Conservation (phyloP, 257 asterid species). For the Capsicum chinense region DNA sequence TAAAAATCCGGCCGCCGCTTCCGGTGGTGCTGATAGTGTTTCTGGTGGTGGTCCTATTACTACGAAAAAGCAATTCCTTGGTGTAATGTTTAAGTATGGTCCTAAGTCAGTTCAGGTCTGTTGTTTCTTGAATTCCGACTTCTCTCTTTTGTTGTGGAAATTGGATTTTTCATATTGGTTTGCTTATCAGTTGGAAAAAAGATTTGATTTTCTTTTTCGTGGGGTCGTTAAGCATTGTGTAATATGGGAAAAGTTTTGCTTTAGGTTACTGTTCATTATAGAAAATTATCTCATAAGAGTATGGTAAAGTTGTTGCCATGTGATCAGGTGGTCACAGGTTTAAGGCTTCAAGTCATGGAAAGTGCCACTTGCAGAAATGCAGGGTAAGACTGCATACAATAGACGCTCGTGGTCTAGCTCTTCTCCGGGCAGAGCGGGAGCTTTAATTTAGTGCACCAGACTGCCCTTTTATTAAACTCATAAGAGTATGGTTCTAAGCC, state of each 20-base stretch:
- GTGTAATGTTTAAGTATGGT: conserved; percentile 89
- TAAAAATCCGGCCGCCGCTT: conserved; percentile 38
- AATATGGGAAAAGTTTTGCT: not conserved
- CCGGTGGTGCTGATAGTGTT: conserved; percentile 45
- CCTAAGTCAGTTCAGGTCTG: conserved; percentile 77
- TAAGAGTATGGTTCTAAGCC: not conserved
- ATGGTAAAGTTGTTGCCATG: not conserved
- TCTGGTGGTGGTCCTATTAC: conserved; percentile 56
- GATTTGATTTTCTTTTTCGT: not conserved
- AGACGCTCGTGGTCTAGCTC: no score
- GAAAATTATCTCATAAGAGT: not conserved
- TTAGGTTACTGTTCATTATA: not conserved
- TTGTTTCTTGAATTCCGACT: not conserved
- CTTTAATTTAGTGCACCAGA: no score
- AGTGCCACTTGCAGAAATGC: no score
- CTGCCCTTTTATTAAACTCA: no score
- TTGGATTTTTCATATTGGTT: not conserved
- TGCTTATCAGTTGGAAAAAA: not conserved
- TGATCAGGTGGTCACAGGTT: no score
- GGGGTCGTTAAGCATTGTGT: not conserved
- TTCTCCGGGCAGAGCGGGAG: no score
- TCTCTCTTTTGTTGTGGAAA: not conserved
- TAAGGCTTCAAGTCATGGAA: no score
- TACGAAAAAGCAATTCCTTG: conserved; percentile 74
- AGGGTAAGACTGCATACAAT: no score